Evolutionary conservation across 2,329 filamentous ascomycete species (phyloP), one percentile per base, ranked within the genome.

Genomic region (Chrysoporthe deuterocubensis): DNA sequence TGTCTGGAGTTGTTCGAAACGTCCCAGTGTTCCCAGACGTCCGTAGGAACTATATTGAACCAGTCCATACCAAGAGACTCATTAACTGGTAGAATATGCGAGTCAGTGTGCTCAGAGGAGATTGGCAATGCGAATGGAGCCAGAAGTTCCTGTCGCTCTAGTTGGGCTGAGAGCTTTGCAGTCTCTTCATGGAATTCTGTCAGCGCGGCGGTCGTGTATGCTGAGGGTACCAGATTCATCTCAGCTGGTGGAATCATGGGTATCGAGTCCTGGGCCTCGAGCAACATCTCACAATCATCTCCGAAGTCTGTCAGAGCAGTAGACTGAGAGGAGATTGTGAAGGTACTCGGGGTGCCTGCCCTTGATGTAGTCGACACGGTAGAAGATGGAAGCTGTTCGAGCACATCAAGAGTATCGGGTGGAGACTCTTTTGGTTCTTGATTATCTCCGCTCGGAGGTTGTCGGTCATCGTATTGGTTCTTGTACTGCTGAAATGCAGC

Each of bases 401-500:
- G 8, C 16, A n/a, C 18, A 8, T 21, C 18, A 21, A 8, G 16
- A 5, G 16, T 1, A 14, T 21, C 32, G 4, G 34, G 4, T 3
- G 21, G 46, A 18, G 46, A 32, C 48, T 13, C 11, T 3, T 9
- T 50, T 21, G 34, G 5, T 54, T 26, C 44, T 16, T 43, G 34
- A 43, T 40, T 44, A 32, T 11, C 7, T 2, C 32, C 5, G 48
- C 9, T 5, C n/a, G 18, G 1, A 1, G 7, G 5, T 6, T 43
- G 32, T 37, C n/a, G 59, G n/a, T 16, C 6, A 32, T 13, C 26
- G 7, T 9, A 8, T 1, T 26, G 46, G 2, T 21, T n/a, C 16
- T 40, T 46, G 46, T 65, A 58, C 26, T 59, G 16, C 5, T 50
- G 1, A 46, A 65, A 59, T 14, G 62, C 62, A 48, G 62, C 43